These are phyloP conservation scores for Naganishia kalamii DNA, from an alignment of 768 basidiomycete species.

Conservation along the genomic window DNA sequence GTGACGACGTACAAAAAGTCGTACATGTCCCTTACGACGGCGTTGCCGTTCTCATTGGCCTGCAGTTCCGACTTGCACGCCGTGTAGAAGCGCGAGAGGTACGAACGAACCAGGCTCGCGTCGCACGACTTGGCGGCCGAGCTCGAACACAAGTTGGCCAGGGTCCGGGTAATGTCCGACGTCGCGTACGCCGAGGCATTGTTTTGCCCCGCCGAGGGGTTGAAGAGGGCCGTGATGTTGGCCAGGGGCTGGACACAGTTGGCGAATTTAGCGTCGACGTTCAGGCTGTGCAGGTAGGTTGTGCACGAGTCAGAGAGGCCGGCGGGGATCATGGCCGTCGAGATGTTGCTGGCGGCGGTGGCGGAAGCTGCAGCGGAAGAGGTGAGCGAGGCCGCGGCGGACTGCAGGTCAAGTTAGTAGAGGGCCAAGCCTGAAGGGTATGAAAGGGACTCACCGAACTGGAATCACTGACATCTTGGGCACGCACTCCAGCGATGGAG, in stretches of 20 bases:
- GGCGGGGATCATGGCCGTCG: conserved; percentile 60
- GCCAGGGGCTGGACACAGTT: conserved; percentile 48
- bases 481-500: neutral
- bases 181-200: conserved; percentile 40
- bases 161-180: conserved; percentile 46
- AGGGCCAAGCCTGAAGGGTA: neutral
- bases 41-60: conserved; percentile 26
- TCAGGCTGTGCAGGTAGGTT: conserved; percentile 61
- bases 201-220: conserved; percentile 45
- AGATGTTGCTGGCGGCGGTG: conserved; percentile 33
- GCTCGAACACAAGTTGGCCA: conserved; percentile 57
- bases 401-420: neutral
- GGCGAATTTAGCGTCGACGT: conserved; percentile 55
- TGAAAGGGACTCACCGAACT: neutral
- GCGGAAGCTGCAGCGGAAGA: conserved; percentile 27
- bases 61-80: conserved; percentile 69
- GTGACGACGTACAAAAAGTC: conserved; percentile 68
- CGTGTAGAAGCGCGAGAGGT: conserved; percentile 64
- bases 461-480: conserved; percentile 14
- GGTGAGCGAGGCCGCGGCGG: conserved; percentile 12
- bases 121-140: conserved; percentile 39
- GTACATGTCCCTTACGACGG: conserved; percentile 59
- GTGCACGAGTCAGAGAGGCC: conserved; percentile 53
- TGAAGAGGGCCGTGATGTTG: conserved; percentile 56
- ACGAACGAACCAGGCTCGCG: conserved; percentile 54